Evolutionary conservation across 371 early-diverging fungal genomes (phyloP), one percentile per base, ranked within the genome.

Genomic region (Mucor indicus): DNA sequence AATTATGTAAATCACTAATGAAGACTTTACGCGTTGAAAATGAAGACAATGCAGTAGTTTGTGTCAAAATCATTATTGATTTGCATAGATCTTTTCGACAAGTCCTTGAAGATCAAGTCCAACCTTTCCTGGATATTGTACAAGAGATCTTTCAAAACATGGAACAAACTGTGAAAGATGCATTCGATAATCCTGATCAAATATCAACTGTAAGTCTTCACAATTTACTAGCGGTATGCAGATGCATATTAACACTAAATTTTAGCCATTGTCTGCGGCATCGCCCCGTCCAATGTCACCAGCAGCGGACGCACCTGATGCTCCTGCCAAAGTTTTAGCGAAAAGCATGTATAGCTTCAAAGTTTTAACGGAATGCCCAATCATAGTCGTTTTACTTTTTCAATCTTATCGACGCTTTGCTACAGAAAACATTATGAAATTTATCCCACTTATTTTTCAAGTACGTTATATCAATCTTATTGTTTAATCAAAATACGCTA

Each of bases 351-450:
- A 74, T 53, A 93, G 93, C 47, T 98, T 99, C 80, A 98, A 97
- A 67, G 96, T 98, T 10, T 58, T 98, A 57, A 92, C 93, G 0
- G 99, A 99, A 59, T 94, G 95, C 50, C 99, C 98, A 0, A 91
- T 96, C 32, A 96, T 98, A 39, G 90, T 99, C n/a, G 98, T 96
- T 1, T 72, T 97, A 11, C 72, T 97, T 8, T 92, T 97, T 54
- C 96, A 96, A 74, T 80, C 81, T 2, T 81, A 93, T 67, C 79
- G 89, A 37, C 84, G 87, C 33, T 86, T 84, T 42, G 90, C 92
- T 15, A 75, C 77, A 17, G 79, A 79, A 20, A 91, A 91, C 55
- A 88, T 96, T 15, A 81, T 82, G 47, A 79, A 77, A 38, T 91
- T 98, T 53, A 83, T 98, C 4, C 94, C 95, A 0, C 71, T 89